Evolutionary conservation across 371 early-diverging fungal species (phyloP), one percentile per base, ranked within the genome.

Genomic region (Rhizopus sp.): DNA sequence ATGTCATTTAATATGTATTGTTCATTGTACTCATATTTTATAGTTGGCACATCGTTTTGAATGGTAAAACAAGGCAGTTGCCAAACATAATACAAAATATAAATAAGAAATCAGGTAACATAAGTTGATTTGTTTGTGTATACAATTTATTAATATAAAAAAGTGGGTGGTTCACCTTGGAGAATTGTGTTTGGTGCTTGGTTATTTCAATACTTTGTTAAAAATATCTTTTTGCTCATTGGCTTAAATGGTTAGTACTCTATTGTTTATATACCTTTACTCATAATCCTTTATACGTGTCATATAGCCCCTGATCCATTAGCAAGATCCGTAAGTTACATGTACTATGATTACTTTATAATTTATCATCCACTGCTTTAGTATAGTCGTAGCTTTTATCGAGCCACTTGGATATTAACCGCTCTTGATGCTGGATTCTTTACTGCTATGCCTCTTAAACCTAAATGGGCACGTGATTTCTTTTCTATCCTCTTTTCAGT

Each of bases 401-500:
- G 98, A 17, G 95, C 94, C 2, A 88, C 95, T 1, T 95, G 93
- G 92, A 80, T 97, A 39, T 63, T 94, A 59, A 93, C 93, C 6
- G 93, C 93, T 2, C 69, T 96, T 30, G 97, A 98, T 65, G 98
- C 97, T 3, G 98, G 97, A 0, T 97, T 96, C 69, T 88, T 94
- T 66, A 95, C 96, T 3, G 94, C 95, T 8, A 92, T 93, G 90
- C 68, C 80, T 34, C 75, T 96, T 29, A 79, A 82, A 23, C 94
- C 95, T 0, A 77, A 78, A 47, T 78, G 80, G 63, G 59, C 95
- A 23, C 82, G 93, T 7, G 91, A 97, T 64, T 63, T 89, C 3
- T 64, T 89, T 53, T 87, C 91, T 0, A 63, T 96, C 5, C 46
- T 95, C 7, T 93, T 95, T 61, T 81, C 92, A 0, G 49, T 84